phyloP scores from a whole-genome alignment of 129 eudicot genomes.

The Chrysanthemum lavandulifolium region DNA sequence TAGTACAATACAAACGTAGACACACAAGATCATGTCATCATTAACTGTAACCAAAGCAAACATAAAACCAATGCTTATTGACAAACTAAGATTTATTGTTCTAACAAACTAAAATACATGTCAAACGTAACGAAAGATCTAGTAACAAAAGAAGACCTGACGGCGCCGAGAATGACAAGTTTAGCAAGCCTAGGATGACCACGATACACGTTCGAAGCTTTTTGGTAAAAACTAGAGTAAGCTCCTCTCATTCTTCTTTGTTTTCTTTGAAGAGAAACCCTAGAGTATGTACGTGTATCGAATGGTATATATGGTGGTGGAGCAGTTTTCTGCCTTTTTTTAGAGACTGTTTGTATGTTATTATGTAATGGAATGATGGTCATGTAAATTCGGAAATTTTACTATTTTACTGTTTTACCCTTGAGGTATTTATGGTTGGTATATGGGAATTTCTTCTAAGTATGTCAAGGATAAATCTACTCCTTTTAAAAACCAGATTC shows the following conservation, averaged over 20 bases:
- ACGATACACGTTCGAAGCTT: slow-evolving; percentile 46
- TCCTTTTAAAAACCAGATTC: too few species aligned
- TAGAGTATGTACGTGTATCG: background rate
- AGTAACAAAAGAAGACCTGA: slow-evolving; percentile 43
- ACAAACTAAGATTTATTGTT: background rate
- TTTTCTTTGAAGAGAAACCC: slow-evolving; percentile 7
- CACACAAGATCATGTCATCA: background rate
- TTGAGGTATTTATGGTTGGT: background rate
- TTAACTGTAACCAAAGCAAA: background rate
- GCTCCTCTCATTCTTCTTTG: slow-evolving; percentile 39
- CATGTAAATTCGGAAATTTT: slow-evolving; percentile 26
- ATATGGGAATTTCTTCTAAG: too few species aligned
- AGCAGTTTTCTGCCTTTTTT: slow-evolving; percentile 41
- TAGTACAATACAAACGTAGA: background rate
- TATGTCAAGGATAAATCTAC: too few species aligned
- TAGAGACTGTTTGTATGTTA: slow-evolving; percentile 13
- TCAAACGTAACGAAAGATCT: background rate
- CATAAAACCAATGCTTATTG: background rate
- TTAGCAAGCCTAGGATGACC: slow-evolving; percentile 48
- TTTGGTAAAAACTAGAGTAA: slow-evolving; percentile 47
- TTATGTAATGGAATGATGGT: slow-evolving; percentile 30
- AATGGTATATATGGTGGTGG: slow-evolving; percentile 24
- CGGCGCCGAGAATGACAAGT: slow-evolving; percentile 40
- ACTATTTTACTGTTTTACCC: slow-evolving; percentile 15
- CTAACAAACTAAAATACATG: background rate